These are phyloP conservation scores for Pichiaceae sp. DNA, from an alignment of 1,139 yeast genomes.

Conservation along the genomic window DNA sequence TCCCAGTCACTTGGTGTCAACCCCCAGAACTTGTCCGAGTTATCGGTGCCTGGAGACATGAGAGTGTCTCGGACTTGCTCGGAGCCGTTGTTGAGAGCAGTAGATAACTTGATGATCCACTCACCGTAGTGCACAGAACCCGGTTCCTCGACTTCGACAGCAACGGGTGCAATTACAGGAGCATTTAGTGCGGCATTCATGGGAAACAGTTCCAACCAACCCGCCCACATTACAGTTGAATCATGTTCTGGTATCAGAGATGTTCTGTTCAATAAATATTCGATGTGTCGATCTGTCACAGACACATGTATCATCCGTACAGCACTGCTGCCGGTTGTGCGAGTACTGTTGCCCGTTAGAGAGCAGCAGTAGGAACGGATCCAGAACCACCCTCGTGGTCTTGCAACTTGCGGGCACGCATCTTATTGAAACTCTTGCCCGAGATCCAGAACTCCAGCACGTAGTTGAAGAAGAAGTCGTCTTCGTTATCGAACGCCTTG, in stretches of 20 bases:
- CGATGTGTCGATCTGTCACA: neutral
- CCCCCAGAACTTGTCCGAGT: neutral
- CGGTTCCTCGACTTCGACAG: neutral
- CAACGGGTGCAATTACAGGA: constrained; percentile 1
- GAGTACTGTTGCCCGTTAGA: too few species aligned
- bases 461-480: constrained; percentile 23
- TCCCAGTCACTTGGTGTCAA: neutral
- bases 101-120: neutral
- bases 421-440: constrained; percentile 22
- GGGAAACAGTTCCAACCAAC: neutral
- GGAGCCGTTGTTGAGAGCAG: neutral
- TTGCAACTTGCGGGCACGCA: constrained; percentile 14
- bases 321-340: too few species aligned
- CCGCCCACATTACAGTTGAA: neutral
- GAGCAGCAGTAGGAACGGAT: too few species aligned
- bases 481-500: constrained; percentile 20
- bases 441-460: constrained; percentile 24
- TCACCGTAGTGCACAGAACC: neutral
- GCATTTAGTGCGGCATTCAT: constrained; percentile 1
- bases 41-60: neutral
- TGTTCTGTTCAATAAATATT: neutral
- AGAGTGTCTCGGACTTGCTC: neutral
- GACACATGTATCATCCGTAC: too few species aligned
- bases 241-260: too few species aligned
- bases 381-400: constrained; percentile 8